A percentile compares a stretch with the other conserved stretches of the same genome.
These are phyloP conservation scores for Stagonosporopsis chrysanthemi DNA, from an alignment of 2,329 filamentous ascomycete genomes.

Conservation along the genomic window DNA sequence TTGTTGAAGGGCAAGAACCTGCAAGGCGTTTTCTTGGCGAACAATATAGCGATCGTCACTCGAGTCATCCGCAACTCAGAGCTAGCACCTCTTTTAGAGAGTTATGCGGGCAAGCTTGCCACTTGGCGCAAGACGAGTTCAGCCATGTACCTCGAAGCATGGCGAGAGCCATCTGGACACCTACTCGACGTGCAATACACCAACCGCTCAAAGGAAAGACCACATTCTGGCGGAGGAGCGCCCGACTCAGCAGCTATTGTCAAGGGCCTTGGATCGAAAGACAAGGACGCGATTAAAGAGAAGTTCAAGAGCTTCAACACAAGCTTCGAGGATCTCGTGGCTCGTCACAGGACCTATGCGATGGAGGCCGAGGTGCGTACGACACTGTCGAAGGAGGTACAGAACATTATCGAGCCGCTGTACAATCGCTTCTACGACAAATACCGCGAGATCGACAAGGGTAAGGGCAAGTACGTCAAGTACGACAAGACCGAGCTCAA, in stretches of 20 bases:
- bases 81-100: constrained; percentile 71
- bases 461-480: constrained; percentile 97
- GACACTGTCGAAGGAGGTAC: constrained; percentile 82
- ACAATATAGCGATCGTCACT: constrained; percentile 83
- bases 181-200: constrained; percentile 93
- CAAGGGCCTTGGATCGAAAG: constrained; percentile 83
- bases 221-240: constrained; percentile 61
- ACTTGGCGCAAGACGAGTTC: constrained; percentile 88
- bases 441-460: constrained; percentile 97
- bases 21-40: constrained; percentile 88
- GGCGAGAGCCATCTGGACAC: constrained; percentile 84
- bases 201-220: constrained; percentile 70
- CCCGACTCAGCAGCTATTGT: constrained; percentile 83
- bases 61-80: constrained; percentile 85
- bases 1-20: constrained; percentile 77
- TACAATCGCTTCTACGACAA: constrained; percentile 97
- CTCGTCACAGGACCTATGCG: constrained; percentile 79
- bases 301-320: constrained; percentile 94
- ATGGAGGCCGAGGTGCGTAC: constrained; percentile 92
- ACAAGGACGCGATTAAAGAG: constrained; percentile 94
- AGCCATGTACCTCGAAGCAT: constrained; percentile 81
- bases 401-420: constrained; percentile 89
- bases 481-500: constrained; percentile 88
- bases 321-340: constrained; percentile 87
- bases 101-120: constrained; percentile 73